Evolutionary conservation across 352 stramenopile species (phyloP).

Genomic region (Phytophthora quininea): DNA sequence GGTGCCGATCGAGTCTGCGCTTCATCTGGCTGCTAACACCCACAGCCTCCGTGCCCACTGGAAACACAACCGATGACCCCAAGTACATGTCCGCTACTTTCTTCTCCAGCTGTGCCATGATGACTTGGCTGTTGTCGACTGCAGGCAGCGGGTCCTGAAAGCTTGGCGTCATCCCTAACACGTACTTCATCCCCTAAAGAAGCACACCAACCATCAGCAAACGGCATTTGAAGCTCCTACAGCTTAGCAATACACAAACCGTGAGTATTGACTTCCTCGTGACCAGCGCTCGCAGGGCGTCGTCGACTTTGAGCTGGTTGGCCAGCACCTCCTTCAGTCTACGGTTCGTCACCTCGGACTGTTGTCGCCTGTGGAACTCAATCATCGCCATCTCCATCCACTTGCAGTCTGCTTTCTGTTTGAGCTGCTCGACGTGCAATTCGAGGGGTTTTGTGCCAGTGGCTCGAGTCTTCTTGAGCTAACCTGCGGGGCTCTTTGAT

Average conservation of each 20-base stretch:
- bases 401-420: slow-evolving; percentile 10
- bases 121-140: slow-evolving; percentile 27
- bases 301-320: slow-evolving; percentile 27
- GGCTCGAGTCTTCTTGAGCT: slow-evolving; percentile 13
- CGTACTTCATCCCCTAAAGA: slow-evolving; percentile 29
- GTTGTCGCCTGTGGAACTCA: slow-evolving; percentile 29
- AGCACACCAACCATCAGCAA: slow-evolving; percentile 6
- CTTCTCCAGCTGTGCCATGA: slow-evolving; percentile 27
- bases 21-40: slow-evolving; percentile 21
- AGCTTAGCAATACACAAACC: slow-evolving; percentile 17
- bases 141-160: slow-evolving; percentile 3
- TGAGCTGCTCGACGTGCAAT: slow-evolving; percentile 15
- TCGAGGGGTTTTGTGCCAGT: slow-evolving; percentile 9
- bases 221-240: neutral
- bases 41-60: neutral
- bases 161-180: slow-evolving; percentile 3
- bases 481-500: slow-evolving; percentile 27
- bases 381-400: slow-evolving; percentile 30
- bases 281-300: slow-evolving; percentile 15
- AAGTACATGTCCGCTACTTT: slow-evolving; percentile 28
- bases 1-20: slow-evolving; percentile 4
- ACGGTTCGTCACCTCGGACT: slow-evolving; percentile 24
- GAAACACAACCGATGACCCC: slow-evolving; percentile 9
- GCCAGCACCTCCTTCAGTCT: slow-evolving; percentile 25
- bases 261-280: slow-evolving; percentile 23